phyloP scores from a whole-genome alignment of 495 filamentous ascomycete species.

The Aspergillus campestris region DNA sequence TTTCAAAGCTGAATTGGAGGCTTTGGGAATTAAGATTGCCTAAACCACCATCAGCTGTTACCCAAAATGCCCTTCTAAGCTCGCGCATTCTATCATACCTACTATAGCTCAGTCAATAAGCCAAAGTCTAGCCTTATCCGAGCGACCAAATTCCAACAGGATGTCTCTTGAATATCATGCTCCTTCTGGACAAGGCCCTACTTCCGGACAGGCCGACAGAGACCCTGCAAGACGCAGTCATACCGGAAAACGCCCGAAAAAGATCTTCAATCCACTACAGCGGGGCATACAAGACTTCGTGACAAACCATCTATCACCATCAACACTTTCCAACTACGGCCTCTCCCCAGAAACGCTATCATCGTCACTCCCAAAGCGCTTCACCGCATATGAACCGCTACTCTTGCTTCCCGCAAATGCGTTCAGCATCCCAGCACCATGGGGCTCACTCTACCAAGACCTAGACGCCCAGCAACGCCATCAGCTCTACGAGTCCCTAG shows the following conservation, averaged over 20 bases:
- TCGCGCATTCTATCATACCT: too few relatives aligned
- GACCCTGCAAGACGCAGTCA: background rate
- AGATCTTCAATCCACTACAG: constrained; percentile 22
- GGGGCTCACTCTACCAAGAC: constrained; percentile 34
- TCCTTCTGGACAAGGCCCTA: too few relatives aligned
- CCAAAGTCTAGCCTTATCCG: too few relatives aligned
- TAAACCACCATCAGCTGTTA: too few relatives aligned
- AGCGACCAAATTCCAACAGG: too few relatives aligned
- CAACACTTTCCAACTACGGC: constrained; percentile 6
- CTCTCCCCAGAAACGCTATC: constrained; percentile 14
- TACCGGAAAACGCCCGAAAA: constrained; percentile 5
- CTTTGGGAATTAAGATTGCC: too few relatives aligned
- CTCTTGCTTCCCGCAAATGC: constrained; percentile 55
- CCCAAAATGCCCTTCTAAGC: too few relatives aligned
- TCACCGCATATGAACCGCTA: constrained; percentile 62
- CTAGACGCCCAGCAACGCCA: constrained; percentile 20
- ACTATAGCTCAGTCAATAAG: too few relatives aligned
- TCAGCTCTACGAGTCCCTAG: constrained; percentile 43
- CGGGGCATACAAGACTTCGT: constrained; percentile 24
- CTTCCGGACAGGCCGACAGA: background rate
- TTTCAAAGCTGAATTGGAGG: too few relatives aligned
- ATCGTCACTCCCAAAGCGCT: constrained; percentile 49
- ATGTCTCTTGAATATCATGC: too few relatives aligned
- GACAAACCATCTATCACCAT: constrained; percentile 10
- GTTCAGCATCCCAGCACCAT: constrained; percentile 39